A percentile compares a stretch with the other conserved stretches of the same genome.
These are phyloP conservation scores for Colletotrichum siamense DNA, from an alignment of 2,329 filamentous ascomycete genomes.

Conservation along the genomic window DNA sequence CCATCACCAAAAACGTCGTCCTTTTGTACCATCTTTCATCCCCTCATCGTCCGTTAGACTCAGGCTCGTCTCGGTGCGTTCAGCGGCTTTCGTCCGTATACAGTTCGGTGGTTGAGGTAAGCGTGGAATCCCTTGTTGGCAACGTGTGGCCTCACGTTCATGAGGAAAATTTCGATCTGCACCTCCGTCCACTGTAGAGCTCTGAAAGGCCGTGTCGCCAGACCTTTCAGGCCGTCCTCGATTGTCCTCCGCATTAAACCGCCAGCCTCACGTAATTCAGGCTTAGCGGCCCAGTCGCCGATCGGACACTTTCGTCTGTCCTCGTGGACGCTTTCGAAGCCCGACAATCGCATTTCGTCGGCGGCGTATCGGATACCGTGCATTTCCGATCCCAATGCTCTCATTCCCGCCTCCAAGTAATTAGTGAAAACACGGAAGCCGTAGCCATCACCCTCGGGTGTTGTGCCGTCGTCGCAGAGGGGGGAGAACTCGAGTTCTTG, in stretches of 20 bases:
- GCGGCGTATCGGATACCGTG: conserved; percentile 42
- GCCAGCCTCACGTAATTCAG: conserved; percentile 42
- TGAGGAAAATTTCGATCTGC: conserved; percentile 49
- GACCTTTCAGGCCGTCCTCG: conserved; percentile 43
- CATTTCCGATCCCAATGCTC: conserved; percentile 45
- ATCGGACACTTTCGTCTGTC: conserved; percentile 53
- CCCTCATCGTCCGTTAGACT: neutral
- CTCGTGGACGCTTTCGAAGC: conserved; percentile 46
- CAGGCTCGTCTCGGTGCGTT: neutral
- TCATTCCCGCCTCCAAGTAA: conserved; percentile 46
- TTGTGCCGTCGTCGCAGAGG: conserved; percentile 50
- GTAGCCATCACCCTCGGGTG: conserved; percentile 43
- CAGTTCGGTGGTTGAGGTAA: conserved; percentile 45
- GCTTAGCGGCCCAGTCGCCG: conserved; percentile 51
- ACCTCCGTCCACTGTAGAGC: conserved; percentile 44
- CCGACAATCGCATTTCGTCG: conserved; percentile 40
- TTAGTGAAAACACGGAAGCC: conserved; percentile 52
- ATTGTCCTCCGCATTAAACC: conserved; percentile 49
- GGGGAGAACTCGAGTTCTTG: conserved; percentile 50
- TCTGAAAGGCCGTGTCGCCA: conserved; percentile 42
- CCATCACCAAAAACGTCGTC: neutral
- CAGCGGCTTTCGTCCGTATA: conserved; percentile 44
- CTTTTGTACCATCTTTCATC: neutral
- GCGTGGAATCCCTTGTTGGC: conserved; percentile 39
- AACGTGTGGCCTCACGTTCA: conserved; percentile 46